Percentiles rank a stretch among this genome's conserved stretches.
Conservation (phyloP, 768 basidiomycete genomes). For the Tylopilus sp. region DNA sequence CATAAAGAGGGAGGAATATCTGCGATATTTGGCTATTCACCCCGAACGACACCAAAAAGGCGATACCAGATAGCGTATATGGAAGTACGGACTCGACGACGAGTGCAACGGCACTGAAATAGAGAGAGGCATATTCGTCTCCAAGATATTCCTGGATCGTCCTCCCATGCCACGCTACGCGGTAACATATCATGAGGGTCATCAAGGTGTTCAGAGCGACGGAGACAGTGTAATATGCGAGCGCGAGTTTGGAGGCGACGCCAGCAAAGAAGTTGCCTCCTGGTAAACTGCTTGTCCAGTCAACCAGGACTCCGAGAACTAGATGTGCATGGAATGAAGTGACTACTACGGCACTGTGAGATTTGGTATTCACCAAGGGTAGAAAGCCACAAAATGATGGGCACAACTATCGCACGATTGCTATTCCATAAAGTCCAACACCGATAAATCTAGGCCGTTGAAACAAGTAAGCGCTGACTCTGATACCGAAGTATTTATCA, state of each 20-base stretch:
- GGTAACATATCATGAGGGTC: constrained; percentile 25
- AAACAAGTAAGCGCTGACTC: background rate
- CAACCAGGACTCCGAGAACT: background rate
- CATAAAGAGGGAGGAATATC: constrained; percentile 12
- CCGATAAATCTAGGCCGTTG: background rate
- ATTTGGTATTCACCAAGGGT: background rate
- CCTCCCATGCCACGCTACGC: constrained; percentile 9
- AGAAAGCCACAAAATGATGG: background rate
- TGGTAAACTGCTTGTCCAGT: background rate
- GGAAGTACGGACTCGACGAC: constrained; percentile 26
- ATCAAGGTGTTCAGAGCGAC: constrained; percentile 16
- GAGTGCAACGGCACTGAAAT: constrained; percentile 11
- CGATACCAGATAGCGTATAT: constrained; percentile 22
- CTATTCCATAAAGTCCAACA: background rate
- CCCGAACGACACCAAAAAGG: constrained; percentile 21
- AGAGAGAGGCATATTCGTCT: constrained; percentile 12
- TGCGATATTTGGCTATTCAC: constrained; percentile 10
- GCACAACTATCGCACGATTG: background rate
- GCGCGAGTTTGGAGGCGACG: constrained; percentile 2
- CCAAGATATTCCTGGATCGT: constrained; percentile 12
- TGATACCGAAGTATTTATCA: background rate
- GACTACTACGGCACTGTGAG: background rate
- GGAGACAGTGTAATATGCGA: constrained; percentile 16
- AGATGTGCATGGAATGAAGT: background rate
- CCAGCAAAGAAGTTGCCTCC: constrained; percentile 18